phyloP scores from a whole-genome alignment of 2,329 filamentous ascomycete species.

The Fusarium musae region DNA sequence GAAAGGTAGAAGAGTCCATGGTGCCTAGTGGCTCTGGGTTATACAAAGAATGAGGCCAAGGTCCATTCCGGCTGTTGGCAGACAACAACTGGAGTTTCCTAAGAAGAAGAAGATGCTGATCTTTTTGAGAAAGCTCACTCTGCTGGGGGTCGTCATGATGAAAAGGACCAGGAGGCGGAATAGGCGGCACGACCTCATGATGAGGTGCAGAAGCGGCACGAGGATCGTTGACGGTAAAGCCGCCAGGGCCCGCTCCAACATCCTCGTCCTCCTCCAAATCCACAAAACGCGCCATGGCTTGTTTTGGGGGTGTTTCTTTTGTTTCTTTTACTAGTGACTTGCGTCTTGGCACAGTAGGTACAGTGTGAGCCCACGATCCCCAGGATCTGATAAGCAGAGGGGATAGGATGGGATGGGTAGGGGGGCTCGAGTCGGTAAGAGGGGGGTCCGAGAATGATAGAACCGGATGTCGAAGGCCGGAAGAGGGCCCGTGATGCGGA shows the following conservation, averaged over 20 bases:
- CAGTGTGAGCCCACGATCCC: constrained; percentile 30
- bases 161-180: constrained; percentile 39
- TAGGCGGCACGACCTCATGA: constrained; percentile 38
- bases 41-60: constrained; percentile 43
- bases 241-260: constrained; percentile 31
- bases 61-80: constrained; percentile 43
- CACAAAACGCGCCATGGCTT: constrained; percentile 47
- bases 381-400: constrained; percentile 46
- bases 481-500: constrained; percentile 30
- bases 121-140: constrained; percentile 36
- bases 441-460: constrained; percentile 36
- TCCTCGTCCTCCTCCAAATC: constrained; percentile 45
- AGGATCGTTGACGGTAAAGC: constrained; percentile 26
- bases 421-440: constrained; percentile 1
- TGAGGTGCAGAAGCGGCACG: constrained; percentile 36
- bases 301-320: not conserved
- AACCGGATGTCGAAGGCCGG: constrained; percentile 38
- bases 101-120: constrained; percentile 42
- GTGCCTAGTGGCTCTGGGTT: constrained; percentile 39
- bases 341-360: constrained; percentile 23
- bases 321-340: constrained; percentile 10
- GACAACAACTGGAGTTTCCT: constrained; percentile 43
- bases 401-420: constrained; percentile 10
- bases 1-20: constrained; percentile 42
- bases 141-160: constrained; percentile 40